Base-by-base conservation (phyloP, 1,139 yeast species). In the Yamadazyma jaroonii region DNA sequence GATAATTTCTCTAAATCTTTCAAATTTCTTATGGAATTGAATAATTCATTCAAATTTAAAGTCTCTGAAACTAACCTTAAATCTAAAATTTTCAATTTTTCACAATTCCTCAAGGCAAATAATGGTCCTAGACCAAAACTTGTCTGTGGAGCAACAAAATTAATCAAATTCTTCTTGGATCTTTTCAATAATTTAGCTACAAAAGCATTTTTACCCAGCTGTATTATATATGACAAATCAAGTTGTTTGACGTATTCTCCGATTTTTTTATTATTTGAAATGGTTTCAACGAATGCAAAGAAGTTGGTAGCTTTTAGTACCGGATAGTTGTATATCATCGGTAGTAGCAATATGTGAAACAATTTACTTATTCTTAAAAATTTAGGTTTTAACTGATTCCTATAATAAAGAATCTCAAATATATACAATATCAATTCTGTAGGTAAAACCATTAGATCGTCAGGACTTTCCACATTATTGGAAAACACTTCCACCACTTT, bases 71-170 rank as follows among this genome's bases (percentile, higher is more conserved):
- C 97, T 29, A 89, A 70, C n/a, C 96, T 76, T 41, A 92, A 61
- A 57, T 92, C 97, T 25, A 92, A 64, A 1, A 80, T 74, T 42
- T 71, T 72, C 38, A 92, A 62, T 30, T 74, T 68, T 15, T 64
- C 64, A 58, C 98, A 92, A 36, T 81, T 70, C 41, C 85, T 77
- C 35, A 92, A 66, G 32, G 95, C 83, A 14, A 88, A 74, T 48
- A 90, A 63, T 0, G 97, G 97, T 1, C 95, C 87, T 41, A 83
- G 74, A 0, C 97, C 97, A 66, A 92, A 90, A 63, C 95, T 85
- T 25, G 97, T 84, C 54, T 90, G 97, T 1, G 97, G 96, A 0
- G 97, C 97, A 6, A 85, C 77, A 53, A 92, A 89, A 9, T 70
- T 66, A 46, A 79, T 73, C 36, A 92, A 62, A 34, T 72, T 72